Evolutionary conservation across 1,284 basidiomycete species (phyloP).

Genomic region (Bjerkandera adusta): DNA sequence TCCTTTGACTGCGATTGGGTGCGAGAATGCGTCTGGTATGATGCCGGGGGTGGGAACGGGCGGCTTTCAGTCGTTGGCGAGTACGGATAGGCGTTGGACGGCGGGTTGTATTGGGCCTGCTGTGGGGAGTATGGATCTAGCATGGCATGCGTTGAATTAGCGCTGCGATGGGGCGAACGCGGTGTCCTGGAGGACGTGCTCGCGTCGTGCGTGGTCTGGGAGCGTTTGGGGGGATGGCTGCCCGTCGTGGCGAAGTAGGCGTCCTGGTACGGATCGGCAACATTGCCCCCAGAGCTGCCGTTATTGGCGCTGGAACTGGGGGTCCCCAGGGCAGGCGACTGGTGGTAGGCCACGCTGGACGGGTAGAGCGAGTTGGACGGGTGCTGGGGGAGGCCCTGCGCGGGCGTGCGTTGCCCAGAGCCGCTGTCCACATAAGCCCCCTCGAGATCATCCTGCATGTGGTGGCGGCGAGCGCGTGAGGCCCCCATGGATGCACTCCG

Average conservation of each 20-base stretch:
- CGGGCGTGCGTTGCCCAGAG: constrained; percentile 34
- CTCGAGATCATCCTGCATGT: constrained; percentile 66
- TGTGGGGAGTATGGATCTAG: constrained; percentile 67
- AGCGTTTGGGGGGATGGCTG: constrained; percentile 50
- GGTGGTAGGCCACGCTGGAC: constrained; percentile 54
- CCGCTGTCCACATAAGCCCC: constrained; percentile 55
- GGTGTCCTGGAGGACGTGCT: constrained; percentile 44
- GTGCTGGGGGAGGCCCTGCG: constrained; percentile 33
- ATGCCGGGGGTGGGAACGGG: constrained; percentile 30
- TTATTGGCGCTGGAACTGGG: constrained; percentile 25
- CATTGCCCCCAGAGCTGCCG: constrained; percentile 33
- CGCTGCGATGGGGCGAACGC: constrained; percentile 59
- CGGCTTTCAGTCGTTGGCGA: constrained; percentile 47
- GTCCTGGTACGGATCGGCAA: constrained; percentile 54
- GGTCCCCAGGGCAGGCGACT: constrained; percentile 36
- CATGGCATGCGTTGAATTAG: constrained; percentile 38
- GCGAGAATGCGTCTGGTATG: constrained; percentile 59
- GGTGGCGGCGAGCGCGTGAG: constrained; percentile 38
- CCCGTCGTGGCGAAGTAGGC: constrained; percentile 58
- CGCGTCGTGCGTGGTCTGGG: constrained; percentile 51
- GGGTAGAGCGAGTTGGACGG: constrained; percentile 53
- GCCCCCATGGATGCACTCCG: constrained; percentile 65
- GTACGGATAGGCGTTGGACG: constrained; percentile 48
- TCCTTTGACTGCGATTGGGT: constrained; percentile 63
- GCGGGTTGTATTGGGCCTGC: constrained; percentile 58